phyloP scores from a whole-genome alignment of 495 filamentous ascomycete genomes.

The Parmelia sp. region DNA sequence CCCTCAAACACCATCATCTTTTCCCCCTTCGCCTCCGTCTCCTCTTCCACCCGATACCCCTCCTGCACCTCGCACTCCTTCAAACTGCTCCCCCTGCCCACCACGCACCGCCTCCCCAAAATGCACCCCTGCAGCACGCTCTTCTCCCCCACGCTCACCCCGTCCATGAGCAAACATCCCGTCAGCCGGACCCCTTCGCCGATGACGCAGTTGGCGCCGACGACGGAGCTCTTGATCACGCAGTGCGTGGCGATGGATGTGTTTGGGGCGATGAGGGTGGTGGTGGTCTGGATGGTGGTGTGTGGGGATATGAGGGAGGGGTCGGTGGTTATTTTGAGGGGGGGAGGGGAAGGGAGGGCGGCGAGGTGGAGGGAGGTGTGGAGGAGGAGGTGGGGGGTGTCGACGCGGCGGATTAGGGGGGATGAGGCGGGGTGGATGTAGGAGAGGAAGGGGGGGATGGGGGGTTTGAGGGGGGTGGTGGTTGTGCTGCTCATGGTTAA shows the following conservation, averaged over 20 bases:
- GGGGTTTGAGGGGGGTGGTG: slow-evolving; percentile 29
- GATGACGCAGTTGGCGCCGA: slow-evolving; percentile 82
- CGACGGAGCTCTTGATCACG: slow-evolving; percentile 81
- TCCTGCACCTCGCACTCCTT: slow-evolving; percentile 90
- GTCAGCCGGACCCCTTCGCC: slow-evolving; percentile 69
- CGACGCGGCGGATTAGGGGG: slow-evolving; percentile 76
- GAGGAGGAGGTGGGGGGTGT: slow-evolving; percentile 75
- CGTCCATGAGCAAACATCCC: slow-evolving; percentile 86
- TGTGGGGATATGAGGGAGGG: slow-evolving; percentile 65
- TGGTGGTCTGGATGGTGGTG: slow-evolving; percentile 66
- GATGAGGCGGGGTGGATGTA: slow-evolving; percentile 58
- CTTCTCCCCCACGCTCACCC: slow-evolving; percentile 69
- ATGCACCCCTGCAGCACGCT: slow-evolving; percentile 76
- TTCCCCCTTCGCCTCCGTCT: slow-evolving; percentile 77
- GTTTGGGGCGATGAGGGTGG: slow-evolving; percentile 77
- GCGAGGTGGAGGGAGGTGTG: slow-evolving; percentile 79
- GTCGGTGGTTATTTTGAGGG: slow-evolving; percentile 66
- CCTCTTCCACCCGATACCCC: slow-evolving; percentile 70
- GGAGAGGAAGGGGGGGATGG: slow-evolving; percentile 65
- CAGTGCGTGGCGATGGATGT: slow-evolving; percentile 75
- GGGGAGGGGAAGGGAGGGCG: slow-evolving; percentile 63
- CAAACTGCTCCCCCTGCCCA: slow-evolving; percentile 69
- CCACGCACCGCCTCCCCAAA: slow-evolving; percentile 63
- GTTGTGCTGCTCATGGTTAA: slow-evolving; percentile 53
- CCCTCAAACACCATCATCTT: slow-evolving; percentile 82